Evolutionary conservation across 768 basidiomycete genomes (phyloP).

Genomic region (Phlegmacium glaucopus): DNA sequence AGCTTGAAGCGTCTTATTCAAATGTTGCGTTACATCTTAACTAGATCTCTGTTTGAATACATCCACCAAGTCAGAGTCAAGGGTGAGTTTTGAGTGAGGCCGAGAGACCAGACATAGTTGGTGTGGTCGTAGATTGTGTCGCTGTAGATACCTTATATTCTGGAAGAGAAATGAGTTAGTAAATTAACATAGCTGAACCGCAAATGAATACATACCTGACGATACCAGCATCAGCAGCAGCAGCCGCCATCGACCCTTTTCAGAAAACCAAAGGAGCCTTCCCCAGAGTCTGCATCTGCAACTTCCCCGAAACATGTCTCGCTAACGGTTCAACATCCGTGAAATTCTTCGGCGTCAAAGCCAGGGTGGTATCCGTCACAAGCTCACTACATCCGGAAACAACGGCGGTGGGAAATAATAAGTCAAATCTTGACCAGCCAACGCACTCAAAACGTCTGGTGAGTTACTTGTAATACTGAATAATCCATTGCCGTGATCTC

Average conservation of each 20-base stretch:
- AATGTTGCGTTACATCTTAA: conserved; percentile 70
- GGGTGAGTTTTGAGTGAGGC: conserved; percentile 42
- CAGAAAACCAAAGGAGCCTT: conserved; percentile 83
- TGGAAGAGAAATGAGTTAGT: conserved; percentile 20
- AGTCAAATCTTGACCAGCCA: conserved; percentile 87
- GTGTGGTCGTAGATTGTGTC: conserved; percentile 77
- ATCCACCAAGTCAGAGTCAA: conserved; percentile 58
- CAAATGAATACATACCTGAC: conserved; percentile 35
- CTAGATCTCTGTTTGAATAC: conserved; percentile 83
- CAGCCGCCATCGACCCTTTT: conserved; percentile 37
- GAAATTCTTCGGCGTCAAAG: conserved; percentile 61
- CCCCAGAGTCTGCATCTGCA: conserved; percentile 53
- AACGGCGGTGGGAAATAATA: conserved; percentile 86
- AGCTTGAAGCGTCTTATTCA: conserved; percentile 55
- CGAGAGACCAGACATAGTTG: conserved; percentile 79
- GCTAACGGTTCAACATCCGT: conserved; percentile 58
- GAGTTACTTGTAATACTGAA: conserved; percentile 63
- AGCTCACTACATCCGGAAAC: conserved; percentile 68
- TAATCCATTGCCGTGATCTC: conserved; percentile 74
- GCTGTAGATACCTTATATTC: conserved; percentile 84
- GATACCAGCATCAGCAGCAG: conserved; percentile 45
- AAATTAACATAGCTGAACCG: no score
- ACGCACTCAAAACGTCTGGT: conserved; percentile 53
- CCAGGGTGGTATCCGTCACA: conserved; percentile 52
- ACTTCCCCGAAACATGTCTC: conserved; percentile 69